Percentiles rank a stretch among this genome's conserved stretches.
phyloP scores from a whole-genome alignment of 2,329 filamentous ascomycete genomes.

The Penicillium concentricum region DNA sequence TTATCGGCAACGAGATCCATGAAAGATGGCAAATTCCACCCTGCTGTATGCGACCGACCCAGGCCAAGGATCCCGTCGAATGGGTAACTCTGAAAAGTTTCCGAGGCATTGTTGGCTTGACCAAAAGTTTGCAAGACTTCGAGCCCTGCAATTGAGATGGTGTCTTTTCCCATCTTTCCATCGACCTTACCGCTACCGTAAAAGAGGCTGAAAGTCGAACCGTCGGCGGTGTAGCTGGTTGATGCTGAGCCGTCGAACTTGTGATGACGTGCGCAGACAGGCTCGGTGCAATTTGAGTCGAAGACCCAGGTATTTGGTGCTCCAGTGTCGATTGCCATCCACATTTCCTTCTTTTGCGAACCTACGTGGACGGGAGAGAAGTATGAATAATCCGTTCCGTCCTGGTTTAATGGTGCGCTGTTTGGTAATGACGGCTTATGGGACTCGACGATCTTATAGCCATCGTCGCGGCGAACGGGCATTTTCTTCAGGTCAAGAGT shows the following conservation, averaged over 20 bases:
- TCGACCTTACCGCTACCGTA: constrained; percentile 77
- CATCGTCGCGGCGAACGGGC: constrained; percentile 48
- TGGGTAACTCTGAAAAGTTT: constrained; percentile 73
- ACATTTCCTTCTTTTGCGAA: constrained; percentile 50
- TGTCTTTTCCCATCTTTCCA: constrained; percentile 67
- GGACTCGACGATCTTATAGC: constrained; percentile 46
- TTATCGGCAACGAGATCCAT: constrained; percentile 60
- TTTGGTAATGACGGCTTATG: constrained; percentile 43
- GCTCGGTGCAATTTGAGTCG: constrained; percentile 64
- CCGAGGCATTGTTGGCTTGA: constrained; percentile 67
- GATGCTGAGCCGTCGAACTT: constrained; percentile 68
- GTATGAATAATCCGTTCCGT: constrained; percentile 56
- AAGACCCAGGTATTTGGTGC: constrained; percentile 79
- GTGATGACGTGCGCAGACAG: constrained; percentile 68
- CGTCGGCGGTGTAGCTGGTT: constrained; percentile 54
- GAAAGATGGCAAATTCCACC: constrained; percentile 59
- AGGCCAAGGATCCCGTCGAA: constrained; percentile 87
- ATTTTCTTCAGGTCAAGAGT: constrained; percentile 41
- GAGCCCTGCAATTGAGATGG: constrained; percentile 64
- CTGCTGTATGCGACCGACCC: constrained; percentile 60
- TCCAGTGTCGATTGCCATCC: constrained; percentile 56
- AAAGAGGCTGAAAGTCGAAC: constrained; percentile 58
- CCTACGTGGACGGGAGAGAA: constrained; percentile 54
- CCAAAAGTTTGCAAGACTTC: constrained; percentile 68
- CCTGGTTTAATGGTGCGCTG: constrained; percentile 53